Percentiles rank a stretch among this genome's conserved stretches.
Evolutionary conservation across 192 early-diverging fungal species (phyloP).

Genomic region (Entophlyctis helioformis): DNA sequence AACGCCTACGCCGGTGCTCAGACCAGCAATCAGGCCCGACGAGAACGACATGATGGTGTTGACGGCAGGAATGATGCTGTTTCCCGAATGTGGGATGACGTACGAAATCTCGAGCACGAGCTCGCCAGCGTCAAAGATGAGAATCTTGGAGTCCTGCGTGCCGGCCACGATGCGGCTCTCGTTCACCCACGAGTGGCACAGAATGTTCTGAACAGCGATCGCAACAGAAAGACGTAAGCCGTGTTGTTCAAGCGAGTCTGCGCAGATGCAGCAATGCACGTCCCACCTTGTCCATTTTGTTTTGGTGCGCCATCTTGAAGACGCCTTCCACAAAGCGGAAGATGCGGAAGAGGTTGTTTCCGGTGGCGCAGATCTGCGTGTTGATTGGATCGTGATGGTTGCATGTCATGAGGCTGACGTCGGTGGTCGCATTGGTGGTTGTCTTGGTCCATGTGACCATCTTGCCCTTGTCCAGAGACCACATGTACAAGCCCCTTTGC

Average conservation of each 20-base stretch:
- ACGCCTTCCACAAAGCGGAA: slow-evolving; percentile 29
- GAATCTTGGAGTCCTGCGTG: slow-evolving; percentile 35
- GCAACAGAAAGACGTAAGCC: background rate
- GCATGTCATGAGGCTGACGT: slow-evolving; percentile 30
- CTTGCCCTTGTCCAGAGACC: slow-evolving; percentile 41
- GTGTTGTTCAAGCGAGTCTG: background rate
- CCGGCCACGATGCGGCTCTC: slow-evolving; percentile 32
- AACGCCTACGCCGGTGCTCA: slow-evolving; percentile 22
- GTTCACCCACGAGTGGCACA: slow-evolving; percentile 34
- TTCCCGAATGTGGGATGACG: slow-evolving; percentile 3
- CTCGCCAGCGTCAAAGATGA: slow-evolving; percentile 41
- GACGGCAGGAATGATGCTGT: slow-evolving; percentile 16
- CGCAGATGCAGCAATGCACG: background rate
- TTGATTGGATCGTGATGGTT: slow-evolving; percentile 27
- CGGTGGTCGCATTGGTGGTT: slow-evolving; percentile 19
- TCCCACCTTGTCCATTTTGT: slow-evolving; percentile 33
- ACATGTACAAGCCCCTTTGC: slow-evolving; percentile 31
- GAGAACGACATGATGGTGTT: slow-evolving; percentile 18
- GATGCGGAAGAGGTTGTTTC: slow-evolving; percentile 25
- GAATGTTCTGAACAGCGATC: slow-evolving; percentile 18
- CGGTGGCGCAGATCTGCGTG: slow-evolving; percentile 37
- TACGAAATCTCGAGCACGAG: slow-evolving; percentile 28
- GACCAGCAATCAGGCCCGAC: slow-evolving; percentile 29
- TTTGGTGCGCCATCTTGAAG: slow-evolving; percentile 29
- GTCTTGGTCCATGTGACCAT: slow-evolving; percentile 19